Base-by-base conservation (phyloP, 768 basidiomycete species). In the Calocybe indica region DNA sequence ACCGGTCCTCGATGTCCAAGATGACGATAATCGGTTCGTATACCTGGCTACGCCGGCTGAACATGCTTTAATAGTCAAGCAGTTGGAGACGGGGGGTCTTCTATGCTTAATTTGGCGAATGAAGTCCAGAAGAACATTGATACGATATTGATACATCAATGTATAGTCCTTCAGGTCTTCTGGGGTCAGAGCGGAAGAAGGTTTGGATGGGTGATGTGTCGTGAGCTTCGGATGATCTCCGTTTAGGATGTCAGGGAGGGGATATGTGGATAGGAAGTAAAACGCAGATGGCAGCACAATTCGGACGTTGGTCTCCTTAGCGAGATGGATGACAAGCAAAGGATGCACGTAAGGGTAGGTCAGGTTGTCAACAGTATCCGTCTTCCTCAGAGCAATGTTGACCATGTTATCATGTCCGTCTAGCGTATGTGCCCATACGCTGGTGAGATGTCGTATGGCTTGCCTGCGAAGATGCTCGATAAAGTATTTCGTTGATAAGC, bases 341-440 rank as follows among this genome's bases (percentile, higher is more conserved):
- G 80, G 80, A 54, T 83, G 80, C 29, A 75, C 75, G 49, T 73
- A 79, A 11, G 80, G 80, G 53, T 76, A 80, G n/a, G 75, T 71
- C 36, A 76, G 60, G 47, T 72, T 66, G 52, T 68, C 61, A 45
- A 22, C 22, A 22, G 73, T 62, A 10, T 60, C 46, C 5, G 70
- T 73, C 4, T 75, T 61, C 22, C 54, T 62, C 28, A 79, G 53
- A 2, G 80, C 80, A 13, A 60, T 65, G 42, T 72, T 64, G 9
- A 81, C 70, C 78, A 81, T 80, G 14, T 62, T 62, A 50, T 82
- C 79, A 52, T 82, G 80, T 7, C 76, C 78, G 35, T 68, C 60
- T 4, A 83, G 67, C 3, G 79, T 79, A 40, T 71, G 62, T 8
- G 73, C 62, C 81, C 80, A 83, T 1, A 72, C 77, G 47, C 69